Conservation (phyloP, 192 early-diverging fungal genomes). For the Polychytrium aggregatum region DNA sequence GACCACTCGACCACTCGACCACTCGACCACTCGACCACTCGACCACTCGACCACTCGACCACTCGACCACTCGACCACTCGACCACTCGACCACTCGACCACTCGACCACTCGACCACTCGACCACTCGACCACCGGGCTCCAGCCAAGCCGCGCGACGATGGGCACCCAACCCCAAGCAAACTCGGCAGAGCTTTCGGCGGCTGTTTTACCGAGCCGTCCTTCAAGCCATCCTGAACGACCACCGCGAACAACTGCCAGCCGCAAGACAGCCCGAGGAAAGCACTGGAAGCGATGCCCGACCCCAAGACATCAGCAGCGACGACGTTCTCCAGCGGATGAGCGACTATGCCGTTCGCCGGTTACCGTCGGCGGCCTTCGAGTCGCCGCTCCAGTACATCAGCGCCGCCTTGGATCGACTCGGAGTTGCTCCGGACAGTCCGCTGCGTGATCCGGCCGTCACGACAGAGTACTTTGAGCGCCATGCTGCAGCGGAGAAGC, state of each 20-base stretch:
- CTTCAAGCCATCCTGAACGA: slow-evolving; percentile 29
- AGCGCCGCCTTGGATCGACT: slow-evolving; percentile 50
- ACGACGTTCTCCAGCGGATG: slow-evolving; percentile 52
- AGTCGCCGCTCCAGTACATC: too few species aligned
- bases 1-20: too few species aligned
- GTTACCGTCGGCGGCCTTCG: slow-evolving; percentile 18
- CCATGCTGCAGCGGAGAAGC: slow-evolving; percentile 13
- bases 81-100: too few species aligned
- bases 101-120: too few species aligned
- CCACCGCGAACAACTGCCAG: too few species aligned
- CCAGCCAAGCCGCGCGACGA: slow-evolving; percentile 52
- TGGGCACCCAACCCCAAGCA: slow-evolving; percentile 44
- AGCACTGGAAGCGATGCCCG: too few species aligned
- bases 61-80: too few species aligned
- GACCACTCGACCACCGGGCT: slow-evolving; percentile 7
- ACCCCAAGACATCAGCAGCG: too few species aligned
- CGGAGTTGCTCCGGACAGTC: not conserved
- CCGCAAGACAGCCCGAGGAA: too few species aligned
- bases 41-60: too few species aligned
- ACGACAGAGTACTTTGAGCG: slow-evolving; percentile 16
- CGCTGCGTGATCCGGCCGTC: slow-evolving; percentile 22
- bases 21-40: too few species aligned
- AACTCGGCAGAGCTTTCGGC: slow-evolving; percentile 41
- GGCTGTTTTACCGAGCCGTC: slow-evolving; percentile 56
- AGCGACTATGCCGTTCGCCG: slow-evolving; percentile 19